phyloP scores from a whole-genome alignment of 345 rosid genomes.

The Erodium maritimum region DNA sequence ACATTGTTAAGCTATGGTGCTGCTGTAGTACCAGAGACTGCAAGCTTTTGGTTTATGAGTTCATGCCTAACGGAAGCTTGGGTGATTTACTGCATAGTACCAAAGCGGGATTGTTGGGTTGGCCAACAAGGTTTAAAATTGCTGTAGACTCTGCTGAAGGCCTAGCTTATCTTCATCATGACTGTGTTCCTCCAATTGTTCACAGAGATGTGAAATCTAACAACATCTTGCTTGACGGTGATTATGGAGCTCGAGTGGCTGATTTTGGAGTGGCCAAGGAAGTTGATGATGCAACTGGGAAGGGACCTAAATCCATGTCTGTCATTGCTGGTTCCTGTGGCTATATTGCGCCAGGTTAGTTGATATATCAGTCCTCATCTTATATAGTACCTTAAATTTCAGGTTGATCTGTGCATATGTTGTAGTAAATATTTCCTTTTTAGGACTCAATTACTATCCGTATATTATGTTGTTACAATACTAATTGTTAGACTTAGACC shows the following conservation, averaged over 20 bases:
- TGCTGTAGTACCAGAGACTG: slow-evolving; percentile 79
- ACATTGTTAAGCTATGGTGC: slow-evolving; percentile 94
- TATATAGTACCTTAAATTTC: neutral
- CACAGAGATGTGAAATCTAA: slow-evolving; percentile 97
- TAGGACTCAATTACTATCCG: too few relatives aligned
- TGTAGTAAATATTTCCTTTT: too few relatives aligned
- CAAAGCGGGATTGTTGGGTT: slow-evolving; percentile 69
- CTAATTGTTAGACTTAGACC: too few relatives aligned
- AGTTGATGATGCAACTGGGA: slow-evolving; percentile 52
- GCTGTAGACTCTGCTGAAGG: slow-evolving; percentile 88
- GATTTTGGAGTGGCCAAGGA: slow-evolving; percentile 96
- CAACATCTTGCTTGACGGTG: slow-evolving; percentile 79
- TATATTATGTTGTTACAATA: too few relatives aligned
- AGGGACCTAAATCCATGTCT: slow-evolving; percentile 82
- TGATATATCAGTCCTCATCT: neutral
- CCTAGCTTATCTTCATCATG: slow-evolving; percentile 79
- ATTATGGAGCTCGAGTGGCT: slow-evolving; percentile 90
- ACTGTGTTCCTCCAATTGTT: slow-evolving; percentile 79
- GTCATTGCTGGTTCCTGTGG: slow-evolving; percentile 98
- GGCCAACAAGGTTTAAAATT: slow-evolving; percentile 77
- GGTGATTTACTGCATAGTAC: slow-evolving; percentile 87
- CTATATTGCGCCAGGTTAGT: slow-evolving; percentile 96
- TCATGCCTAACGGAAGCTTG: slow-evolving; percentile 93
- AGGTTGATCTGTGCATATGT: too few relatives aligned
- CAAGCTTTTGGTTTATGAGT: slow-evolving; percentile 94